phyloP scores from a whole-genome alignment of 2,329 filamentous ascomycete species.

The Alternaria dauci region DNA sequence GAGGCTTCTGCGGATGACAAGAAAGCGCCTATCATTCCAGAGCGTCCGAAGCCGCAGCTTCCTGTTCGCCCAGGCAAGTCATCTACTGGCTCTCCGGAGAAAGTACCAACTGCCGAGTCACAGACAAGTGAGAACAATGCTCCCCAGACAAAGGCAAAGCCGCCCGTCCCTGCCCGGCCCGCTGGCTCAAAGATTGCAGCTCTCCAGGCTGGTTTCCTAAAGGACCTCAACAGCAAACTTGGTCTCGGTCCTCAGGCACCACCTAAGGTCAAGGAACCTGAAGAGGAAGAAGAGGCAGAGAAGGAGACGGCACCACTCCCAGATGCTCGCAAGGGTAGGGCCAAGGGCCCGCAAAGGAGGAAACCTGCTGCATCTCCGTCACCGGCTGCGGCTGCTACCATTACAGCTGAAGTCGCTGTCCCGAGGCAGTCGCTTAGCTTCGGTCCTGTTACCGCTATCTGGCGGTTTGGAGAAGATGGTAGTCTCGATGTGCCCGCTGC shows the following conservation, averaged over 20 bases:
- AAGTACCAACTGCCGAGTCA: slow-evolving; percentile 39
- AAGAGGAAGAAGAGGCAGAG: slow-evolving; percentile 62
- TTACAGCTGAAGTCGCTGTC: slow-evolving; percentile 50
- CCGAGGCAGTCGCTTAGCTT: slow-evolving; percentile 37
- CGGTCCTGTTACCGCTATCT: slow-evolving; percentile 43
- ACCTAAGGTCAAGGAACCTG: slow-evolving; percentile 76
- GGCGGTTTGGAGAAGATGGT: slow-evolving; percentile 48
- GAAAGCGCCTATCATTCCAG: slow-evolving; percentile 62
- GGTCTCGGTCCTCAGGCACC: slow-evolving; percentile 82
- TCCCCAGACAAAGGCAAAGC: slow-evolving; percentile 74
- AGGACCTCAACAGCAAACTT: slow-evolving; percentile 88
- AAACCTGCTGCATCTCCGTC: slow-evolving; percentile 71
- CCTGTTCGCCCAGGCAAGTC: slow-evolving; percentile 67
- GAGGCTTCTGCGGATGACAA: slow-evolving; percentile 61
- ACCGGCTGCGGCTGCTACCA: slow-evolving; percentile 57
- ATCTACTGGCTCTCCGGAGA: slow-evolving; percentile 53
- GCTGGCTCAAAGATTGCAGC: slow-evolving; percentile 87
- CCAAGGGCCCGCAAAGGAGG: slow-evolving; percentile 83
- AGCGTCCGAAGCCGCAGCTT: slow-evolving; percentile 70
- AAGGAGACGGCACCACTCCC: slow-evolving; percentile 77
- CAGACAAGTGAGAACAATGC: slow-evolving; percentile 46
- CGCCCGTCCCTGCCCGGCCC: slow-evolving; percentile 80
- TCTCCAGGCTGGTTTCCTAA: slow-evolving; percentile 90
- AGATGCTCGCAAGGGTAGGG: slow-evolving; percentile 90
- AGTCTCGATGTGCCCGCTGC: slow-evolving; percentile 45